These are phyloP conservation scores for Cladosporium cucumerinum DNA, from an alignment of 2,329 filamentous ascomycete species.

Conservation along the genomic window DNA sequence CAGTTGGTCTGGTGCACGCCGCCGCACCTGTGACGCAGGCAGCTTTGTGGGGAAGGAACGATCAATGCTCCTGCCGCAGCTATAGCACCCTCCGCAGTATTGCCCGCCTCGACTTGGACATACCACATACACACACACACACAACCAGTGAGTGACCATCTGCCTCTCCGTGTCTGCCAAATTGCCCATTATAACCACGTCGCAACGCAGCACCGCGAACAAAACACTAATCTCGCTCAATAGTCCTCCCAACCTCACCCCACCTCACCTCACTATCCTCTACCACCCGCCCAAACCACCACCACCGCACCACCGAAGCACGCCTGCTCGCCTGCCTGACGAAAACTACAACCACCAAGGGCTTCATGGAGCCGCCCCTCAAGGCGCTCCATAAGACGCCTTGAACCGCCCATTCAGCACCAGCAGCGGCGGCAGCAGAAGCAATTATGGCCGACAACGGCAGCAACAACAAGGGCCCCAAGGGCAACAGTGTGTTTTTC, in stretches of 20 bases:
- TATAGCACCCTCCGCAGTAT: constrained; percentile 12
- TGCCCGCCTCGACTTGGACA: background rate
- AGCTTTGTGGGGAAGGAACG: constrained; percentile 14
- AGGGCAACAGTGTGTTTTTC: constrained; percentile 20
- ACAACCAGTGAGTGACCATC: background rate
- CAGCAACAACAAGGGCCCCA: constrained; percentile 2
- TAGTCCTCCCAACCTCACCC: background rate
- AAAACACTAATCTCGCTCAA: background rate
- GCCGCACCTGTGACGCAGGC: constrained; percentile 10
- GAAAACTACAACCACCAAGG: background rate
- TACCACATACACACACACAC: background rate
- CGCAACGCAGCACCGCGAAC: background rate
- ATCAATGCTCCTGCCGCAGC: constrained; percentile 7
- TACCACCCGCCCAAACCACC: background rate
- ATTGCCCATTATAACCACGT: background rate
- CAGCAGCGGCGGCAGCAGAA: constrained; percentile 1
- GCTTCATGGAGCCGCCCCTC: constrained; percentile 26
- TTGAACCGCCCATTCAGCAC: constrained; percentile 24
- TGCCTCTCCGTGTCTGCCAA: background rate
- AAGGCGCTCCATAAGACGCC: constrained; percentile 31
- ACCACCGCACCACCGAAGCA: background rate
- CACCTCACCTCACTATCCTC: background rate
- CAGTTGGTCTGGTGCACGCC: constrained; percentile 5
- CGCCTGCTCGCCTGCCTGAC: background rate
- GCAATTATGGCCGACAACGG: constrained; percentile 26